Base-by-base conservation (phyloP, 2,329 filamentous ascomycete genomes). In the Colletotrichum tabaci region DNA sequence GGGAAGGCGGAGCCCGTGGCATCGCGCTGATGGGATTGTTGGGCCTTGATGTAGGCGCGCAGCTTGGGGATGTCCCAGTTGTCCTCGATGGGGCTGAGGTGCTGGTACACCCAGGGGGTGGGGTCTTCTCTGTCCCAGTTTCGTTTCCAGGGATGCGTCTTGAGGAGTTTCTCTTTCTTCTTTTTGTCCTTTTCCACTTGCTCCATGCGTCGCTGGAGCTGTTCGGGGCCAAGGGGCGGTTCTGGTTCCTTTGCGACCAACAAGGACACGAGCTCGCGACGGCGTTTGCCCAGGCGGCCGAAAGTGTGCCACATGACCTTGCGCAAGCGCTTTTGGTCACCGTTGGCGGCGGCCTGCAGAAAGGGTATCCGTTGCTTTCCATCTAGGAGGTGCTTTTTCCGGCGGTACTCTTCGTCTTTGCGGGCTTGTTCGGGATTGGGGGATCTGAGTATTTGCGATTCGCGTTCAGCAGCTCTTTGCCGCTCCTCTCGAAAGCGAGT, bases 311-410 rank as follows among this genome's bases (percentile, higher is more conserved):
- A 74, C 42, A 90, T 81, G 10, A 92, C 78, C 12, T 77, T 81
- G 40, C 82, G 77, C 81, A 91, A 84, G 61, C 85, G 84, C 0
- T 73, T 61, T 44, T 81, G 71, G 71, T 88, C 82, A 44, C 90
- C 90, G 13, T 81, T 77, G 73, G 88, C 88, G 74, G 89, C 89
- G 3, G 87, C 87, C 44, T 86, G 84, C 1, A 92, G 79, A 13
- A 79, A 81, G 46, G 85, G 84, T 23, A 90, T 81, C 3, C 60
- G 63, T 26, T 55, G 40, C 10, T 60, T 63, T 1, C 50, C 72
- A 9, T 72, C 63, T 5, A 12, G 40, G 16, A 73, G 60, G 15
- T 52, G 64, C 18, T 66, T 72, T 40, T 52, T 53, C 5, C 66
- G 66, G 3, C 56, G 70, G 4, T 66, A 66, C 10, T 71, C 40